A percentile compares a stretch with the other conserved stretches of the same genome.
Evolutionary conservation across 495 filamentous ascomycete species (phyloP).

Genomic region (Lentithecium fluviatile): DNA sequence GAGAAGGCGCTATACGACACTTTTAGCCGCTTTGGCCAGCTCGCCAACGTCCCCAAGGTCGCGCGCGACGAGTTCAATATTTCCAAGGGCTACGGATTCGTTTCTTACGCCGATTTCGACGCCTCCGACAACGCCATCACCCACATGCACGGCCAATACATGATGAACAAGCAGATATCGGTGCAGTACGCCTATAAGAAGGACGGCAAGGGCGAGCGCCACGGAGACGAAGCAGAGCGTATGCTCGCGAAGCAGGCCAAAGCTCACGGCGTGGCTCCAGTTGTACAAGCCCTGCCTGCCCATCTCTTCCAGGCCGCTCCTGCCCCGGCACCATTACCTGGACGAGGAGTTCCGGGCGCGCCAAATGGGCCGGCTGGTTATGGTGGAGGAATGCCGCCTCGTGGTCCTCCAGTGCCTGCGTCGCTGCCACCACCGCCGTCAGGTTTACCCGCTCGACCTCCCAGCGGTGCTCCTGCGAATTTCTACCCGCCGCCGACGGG

Average conservation of each 20-base stretch:
- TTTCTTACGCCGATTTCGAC: constrained; percentile 92
- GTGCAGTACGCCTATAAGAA: constrained; percentile 99
- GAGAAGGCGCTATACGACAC: constrained; percentile 98
- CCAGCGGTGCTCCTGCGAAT: constrained; percentile 72
- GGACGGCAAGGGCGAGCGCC: constrained; percentile 94
- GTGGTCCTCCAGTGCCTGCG: constrained; percentile 35
- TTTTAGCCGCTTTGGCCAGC: constrained; percentile 87
- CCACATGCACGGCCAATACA: constrained; percentile 94
- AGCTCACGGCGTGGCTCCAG: constrained; percentile 84
- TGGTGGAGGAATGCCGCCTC: constrained; percentile 3
- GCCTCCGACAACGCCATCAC: constrained; percentile 86
- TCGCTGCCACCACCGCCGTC: constrained; percentile 62
- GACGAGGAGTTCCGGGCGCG: constrained; percentile 42
- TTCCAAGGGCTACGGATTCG: constrained; percentile 95
- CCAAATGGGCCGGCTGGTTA: constrained; percentile 32
- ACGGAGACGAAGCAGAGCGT: constrained; percentile 91
- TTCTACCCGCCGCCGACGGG: constrained; percentile 46
- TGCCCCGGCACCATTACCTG: constrained; percentile 39
- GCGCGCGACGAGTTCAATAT: constrained; percentile 88
- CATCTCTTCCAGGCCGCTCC: constrained; percentile 47
- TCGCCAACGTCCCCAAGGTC: constrained; percentile 85
- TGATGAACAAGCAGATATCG: constrained; percentile 93
- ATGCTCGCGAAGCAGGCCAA: constrained; percentile 90
- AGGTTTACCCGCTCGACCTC: constrained; percentile 74
- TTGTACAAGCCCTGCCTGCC: constrained; percentile 57